A percentile compares a stretch with the other conserved stretches of the same genome.
Evolutionary conservation across 805 yeast species (phyloP).

Genomic region (Suhomyces prunicola): DNA sequence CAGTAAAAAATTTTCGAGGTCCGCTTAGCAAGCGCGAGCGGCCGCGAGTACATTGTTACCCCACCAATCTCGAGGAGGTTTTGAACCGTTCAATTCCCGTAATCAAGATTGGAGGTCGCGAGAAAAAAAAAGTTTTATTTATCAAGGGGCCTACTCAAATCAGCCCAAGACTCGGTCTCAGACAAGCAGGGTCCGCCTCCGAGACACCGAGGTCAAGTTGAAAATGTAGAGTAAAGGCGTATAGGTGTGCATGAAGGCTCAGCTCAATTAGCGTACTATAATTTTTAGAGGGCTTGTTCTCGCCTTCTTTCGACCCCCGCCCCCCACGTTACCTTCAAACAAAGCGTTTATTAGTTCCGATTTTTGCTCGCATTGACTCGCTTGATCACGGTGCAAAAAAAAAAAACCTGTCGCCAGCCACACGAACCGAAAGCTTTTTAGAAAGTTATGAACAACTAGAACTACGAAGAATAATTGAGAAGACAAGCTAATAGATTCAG

Average conservation of each 20-base stretch:
- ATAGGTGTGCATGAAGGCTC: not conserved
- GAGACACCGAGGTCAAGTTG: not conserved
- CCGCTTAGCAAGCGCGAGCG: not conserved
- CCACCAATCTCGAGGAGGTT: not conserved
- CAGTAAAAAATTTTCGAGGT: not conserved
- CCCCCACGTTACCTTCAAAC: not conserved
- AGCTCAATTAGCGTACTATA: not conserved
- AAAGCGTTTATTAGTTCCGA: not conserved
- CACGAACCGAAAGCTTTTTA: not conserved
- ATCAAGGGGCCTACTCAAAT: not conserved
- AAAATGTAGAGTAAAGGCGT: not conserved
- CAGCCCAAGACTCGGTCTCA: not conserved
- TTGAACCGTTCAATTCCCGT: not conserved
- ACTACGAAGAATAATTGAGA: not conserved
- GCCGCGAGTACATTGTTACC: not conserved
- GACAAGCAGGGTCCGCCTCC: not conserved
- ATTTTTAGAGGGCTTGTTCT: not conserved
- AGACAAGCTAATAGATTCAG: not conserved
- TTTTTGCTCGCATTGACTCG: not conserved
- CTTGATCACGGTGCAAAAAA: slow-evolving; percentile 5
- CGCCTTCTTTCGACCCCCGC: not conserved
- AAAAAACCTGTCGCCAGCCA: slow-evolving; percentile 1
- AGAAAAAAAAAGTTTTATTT: not conserved
- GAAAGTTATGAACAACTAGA: not conserved
- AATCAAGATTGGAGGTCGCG: not conserved